phyloP scores from a whole-genome alignment of 2,329 filamentous ascomycete species.

The Colletotrichum cereale region DNA sequence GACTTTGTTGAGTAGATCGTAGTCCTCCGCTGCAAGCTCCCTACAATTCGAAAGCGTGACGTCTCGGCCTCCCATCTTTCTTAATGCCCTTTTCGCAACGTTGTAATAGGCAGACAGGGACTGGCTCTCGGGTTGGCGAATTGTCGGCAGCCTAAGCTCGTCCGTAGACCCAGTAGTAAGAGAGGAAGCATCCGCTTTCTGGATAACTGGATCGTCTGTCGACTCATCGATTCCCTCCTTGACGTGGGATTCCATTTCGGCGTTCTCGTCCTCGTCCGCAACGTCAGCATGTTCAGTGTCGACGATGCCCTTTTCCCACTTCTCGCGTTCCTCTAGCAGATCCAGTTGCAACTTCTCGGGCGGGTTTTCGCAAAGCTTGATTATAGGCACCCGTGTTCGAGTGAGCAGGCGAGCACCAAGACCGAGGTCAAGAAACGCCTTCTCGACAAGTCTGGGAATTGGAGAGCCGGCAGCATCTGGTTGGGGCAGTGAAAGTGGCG shows the following conservation, averaged over 20 bases:
- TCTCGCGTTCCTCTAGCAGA: conserved; percentile 73
- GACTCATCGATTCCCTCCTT: conserved; percentile 19
- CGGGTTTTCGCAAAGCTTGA: conserved; percentile 85
- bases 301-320: conserved; percentile 74
- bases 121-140: conserved; percentile 58
- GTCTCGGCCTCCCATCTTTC: conserved; percentile 63
- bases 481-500: conserved; percentile 68
- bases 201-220: conserved; percentile 12
- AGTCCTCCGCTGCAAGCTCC: conserved; percentile 59
- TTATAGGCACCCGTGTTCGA: conserved; percentile 85
- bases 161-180: background rate
- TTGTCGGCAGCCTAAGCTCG: conserved; percentile 37
- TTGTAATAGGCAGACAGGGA: conserved; percentile 61
- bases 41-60: conserved; percentile 60
- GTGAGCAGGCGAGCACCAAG: conserved; percentile 83
- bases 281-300: conserved; percentile 53
- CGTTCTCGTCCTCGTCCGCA: conserved; percentile 48
- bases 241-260: conserved; percentile 7
- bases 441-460: conserved; percentile 82
- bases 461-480: conserved; percentile 67
- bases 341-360: conserved; percentile 69
- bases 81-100: conserved; percentile 62
- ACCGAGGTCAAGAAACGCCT: conserved; percentile 77
- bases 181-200: background rate
- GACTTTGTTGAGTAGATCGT: conserved; percentile 63